A percentile compares a stretch with the other conserved stretches of the same genome.
phyloP scores from a whole-genome alignment of 164 flowering plant species.

The Protea cynaroides region DNA sequence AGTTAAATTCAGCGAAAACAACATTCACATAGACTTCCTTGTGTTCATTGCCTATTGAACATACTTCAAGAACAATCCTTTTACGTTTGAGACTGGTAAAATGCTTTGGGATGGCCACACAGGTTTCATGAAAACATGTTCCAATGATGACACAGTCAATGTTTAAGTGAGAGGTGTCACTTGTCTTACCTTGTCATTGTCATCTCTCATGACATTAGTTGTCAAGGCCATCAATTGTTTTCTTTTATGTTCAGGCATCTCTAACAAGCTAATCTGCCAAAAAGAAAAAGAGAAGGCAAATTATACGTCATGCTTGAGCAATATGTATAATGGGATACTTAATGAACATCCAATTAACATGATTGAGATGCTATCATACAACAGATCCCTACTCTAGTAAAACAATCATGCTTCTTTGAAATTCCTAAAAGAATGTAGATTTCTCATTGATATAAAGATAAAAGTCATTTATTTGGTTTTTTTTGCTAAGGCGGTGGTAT shows the following conservation, averaged over 20 bases:
- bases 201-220: constrained; percentile 80
- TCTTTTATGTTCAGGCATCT: constrained; percentile 66
- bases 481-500: too few relatives aligned
- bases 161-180: not conserved
- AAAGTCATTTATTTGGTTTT: too few relatives aligned
- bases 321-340: not conserved
- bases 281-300: constrained; percentile 9
- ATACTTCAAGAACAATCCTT: not conserved
- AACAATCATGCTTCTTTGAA: not conserved
- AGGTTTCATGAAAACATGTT: not conserved
- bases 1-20: too few relatives aligned
- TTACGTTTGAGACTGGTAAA: not conserved
- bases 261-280: constrained; percentile 83
- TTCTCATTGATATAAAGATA: too few relatives aligned
- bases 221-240: constrained; percentile 57
- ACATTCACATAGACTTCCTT: too few relatives aligned
- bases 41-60: too few relatives aligned
- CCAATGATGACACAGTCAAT: not conserved
- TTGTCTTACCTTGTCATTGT: constrained; percentile 70
- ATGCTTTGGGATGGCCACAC: not conserved
- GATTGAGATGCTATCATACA: not conserved
- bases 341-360: not conserved
- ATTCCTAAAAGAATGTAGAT: not conserved
- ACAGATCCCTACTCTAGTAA: not conserved
- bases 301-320: not conserved